Evolutionary conservation across 805 yeast genomes (phyloP).

Genomic region (Metschnikowia gruessii): DNA sequence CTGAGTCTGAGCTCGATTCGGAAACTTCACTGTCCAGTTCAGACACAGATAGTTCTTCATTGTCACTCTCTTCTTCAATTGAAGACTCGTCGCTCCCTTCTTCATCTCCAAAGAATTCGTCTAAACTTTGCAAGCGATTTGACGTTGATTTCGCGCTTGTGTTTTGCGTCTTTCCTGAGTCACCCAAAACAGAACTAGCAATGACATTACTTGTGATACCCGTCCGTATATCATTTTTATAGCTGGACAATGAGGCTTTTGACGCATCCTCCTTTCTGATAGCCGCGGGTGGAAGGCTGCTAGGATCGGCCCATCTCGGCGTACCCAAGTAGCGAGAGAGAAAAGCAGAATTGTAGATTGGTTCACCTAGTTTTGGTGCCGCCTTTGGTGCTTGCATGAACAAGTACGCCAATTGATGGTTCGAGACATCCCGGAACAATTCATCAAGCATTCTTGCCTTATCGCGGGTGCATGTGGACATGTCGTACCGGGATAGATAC

Average conservation of each 20-base stretch:
- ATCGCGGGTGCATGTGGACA: constrained; percentile 75
- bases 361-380: constrained; percentile 37
- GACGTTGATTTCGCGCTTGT: constrained; percentile 10
- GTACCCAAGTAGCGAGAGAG: constrained; percentile 25
- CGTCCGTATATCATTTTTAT: not conserved
- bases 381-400: constrained; percentile 78
- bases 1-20: constrained; percentile 3
- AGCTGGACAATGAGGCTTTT: not conserved
- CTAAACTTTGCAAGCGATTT: constrained; percentile 70
- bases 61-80: constrained; percentile 23
- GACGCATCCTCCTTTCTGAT: constrained; percentile 28
- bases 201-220: not conserved
- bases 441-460: constrained; percentile 72
- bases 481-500: constrained; percentile 69
- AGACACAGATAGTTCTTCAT: constrained; percentile 20
- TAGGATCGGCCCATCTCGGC: constrained; percentile 46
- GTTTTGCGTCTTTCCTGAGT: not conserved
- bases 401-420: constrained; percentile 62
- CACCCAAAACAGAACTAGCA: not conserved
- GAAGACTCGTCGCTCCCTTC: constrained; percentile 20
- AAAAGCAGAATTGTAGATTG: not conserved
- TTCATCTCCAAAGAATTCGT: constrained; percentile 69
- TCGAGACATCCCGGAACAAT: constrained; percentile 42
- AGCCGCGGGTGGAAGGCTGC: constrained; percentile 27
- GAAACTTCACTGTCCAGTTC: constrained; percentile 1